A percentile compares a stretch with the other conserved stretches of the same genome.
Evolutionary conservation across 495 filamentous ascomycete species (phyloP).

Genomic region (Aspergillus ellipticus): DNA sequence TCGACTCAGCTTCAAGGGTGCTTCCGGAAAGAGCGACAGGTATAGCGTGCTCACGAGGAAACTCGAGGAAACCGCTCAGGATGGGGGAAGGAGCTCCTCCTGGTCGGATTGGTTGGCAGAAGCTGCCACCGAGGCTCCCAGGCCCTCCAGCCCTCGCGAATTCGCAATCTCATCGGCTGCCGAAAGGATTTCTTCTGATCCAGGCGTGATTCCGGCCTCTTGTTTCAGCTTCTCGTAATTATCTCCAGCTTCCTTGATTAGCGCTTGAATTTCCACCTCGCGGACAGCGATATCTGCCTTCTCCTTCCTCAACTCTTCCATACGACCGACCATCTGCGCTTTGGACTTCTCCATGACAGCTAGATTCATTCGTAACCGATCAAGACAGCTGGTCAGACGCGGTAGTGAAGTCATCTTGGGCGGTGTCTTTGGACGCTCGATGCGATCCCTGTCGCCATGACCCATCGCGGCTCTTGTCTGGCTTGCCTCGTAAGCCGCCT

Average conservation of each 20-base stretch:
- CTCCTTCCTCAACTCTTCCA: slow-evolving; percentile 61
- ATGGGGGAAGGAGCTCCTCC: slow-evolving; percentile 13
- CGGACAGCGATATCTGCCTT: slow-evolving; percentile 66
- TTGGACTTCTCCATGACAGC: slow-evolving; percentile 53
- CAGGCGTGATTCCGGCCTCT: slow-evolving; percentile 46
- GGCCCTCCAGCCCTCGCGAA: slow-evolving; percentile 40
- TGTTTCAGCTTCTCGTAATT: slow-evolving; percentile 62
- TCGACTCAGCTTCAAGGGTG: background rate
- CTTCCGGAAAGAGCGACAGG: slow-evolving; percentile 6
- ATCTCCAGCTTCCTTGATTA: slow-evolving; percentile 78
- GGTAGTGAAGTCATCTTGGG: slow-evolving; percentile 58
- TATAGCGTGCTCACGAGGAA: too few species aligned
- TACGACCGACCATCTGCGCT: slow-evolving; percentile 49
- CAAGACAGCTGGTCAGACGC: slow-evolving; percentile 46
- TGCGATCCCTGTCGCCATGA: slow-evolving; percentile 45
- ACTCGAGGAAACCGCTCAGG: background rate
- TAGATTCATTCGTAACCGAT: slow-evolving; percentile 49
- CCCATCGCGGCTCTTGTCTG: slow-evolving; percentile 82
- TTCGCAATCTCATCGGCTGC: slow-evolving; percentile 27
- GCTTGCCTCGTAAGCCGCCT: slow-evolving; percentile 80
- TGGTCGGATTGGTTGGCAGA: slow-evolving; percentile 26
- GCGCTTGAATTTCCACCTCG: slow-evolving; percentile 75
- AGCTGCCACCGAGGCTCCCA: slow-evolving; percentile 31
- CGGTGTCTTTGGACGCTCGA: slow-evolving; percentile 49
- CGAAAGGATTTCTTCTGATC: slow-evolving; percentile 23